These are phyloP conservation scores for Annulohypoxylon truncatum DNA, from an alignment of 2,329 filamentous ascomycete species.

Conservation along the genomic window DNA sequence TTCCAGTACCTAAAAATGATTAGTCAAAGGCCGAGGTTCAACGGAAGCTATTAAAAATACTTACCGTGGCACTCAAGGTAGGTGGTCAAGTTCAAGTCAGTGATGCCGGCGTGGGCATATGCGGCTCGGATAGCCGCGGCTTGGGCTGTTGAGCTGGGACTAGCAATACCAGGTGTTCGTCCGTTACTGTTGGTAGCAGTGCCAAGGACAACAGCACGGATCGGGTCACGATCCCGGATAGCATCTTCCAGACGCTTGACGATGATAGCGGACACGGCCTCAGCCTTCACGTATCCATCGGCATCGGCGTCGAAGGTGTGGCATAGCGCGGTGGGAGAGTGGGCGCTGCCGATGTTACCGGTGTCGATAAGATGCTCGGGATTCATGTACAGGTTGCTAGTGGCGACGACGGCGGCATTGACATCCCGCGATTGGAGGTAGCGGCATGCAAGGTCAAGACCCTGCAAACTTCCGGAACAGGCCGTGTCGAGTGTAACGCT, in stretches of 20 bases:
- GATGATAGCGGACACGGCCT: slow-evolving; percentile 56
- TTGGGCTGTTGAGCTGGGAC: slow-evolving; percentile 54
- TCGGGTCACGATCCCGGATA: slow-evolving; percentile 55
- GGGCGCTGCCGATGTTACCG: slow-evolving; percentile 26
- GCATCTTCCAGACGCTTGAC: slow-evolving; percentile 59
- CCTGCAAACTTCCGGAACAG: slow-evolving; percentile 46
- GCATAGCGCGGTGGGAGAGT: slow-evolving; percentile 39
- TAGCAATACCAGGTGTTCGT: slow-evolving; percentile 53
- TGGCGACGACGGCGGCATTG: slow-evolving; percentile 46
- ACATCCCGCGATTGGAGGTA: slow-evolving; percentile 43
- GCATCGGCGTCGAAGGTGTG: slow-evolving; percentile 55
- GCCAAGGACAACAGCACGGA: slow-evolving; percentile 51
- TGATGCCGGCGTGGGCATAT: slow-evolving; percentile 48
- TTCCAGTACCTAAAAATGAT: slow-evolving; percentile 52
- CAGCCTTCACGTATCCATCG: slow-evolving; percentile 60
- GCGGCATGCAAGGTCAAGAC: slow-evolving; percentile 48
- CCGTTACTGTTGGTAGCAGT: slow-evolving; percentile 56
- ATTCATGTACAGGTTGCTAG: slow-evolving; percentile 49
- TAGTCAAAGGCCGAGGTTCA: background rate
- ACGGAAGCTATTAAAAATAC: background rate
- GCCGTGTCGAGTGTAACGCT: slow-evolving; percentile 34
- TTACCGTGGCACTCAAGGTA: slow-evolving; percentile 49
- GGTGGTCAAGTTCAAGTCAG: slow-evolving; percentile 30
- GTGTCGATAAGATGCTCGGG: slow-evolving; percentile 45
- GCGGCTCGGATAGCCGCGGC: slow-evolving; percentile 48